Conservation (phyloP, 306 rosid species). For the Dryas alaskensis region DNA sequence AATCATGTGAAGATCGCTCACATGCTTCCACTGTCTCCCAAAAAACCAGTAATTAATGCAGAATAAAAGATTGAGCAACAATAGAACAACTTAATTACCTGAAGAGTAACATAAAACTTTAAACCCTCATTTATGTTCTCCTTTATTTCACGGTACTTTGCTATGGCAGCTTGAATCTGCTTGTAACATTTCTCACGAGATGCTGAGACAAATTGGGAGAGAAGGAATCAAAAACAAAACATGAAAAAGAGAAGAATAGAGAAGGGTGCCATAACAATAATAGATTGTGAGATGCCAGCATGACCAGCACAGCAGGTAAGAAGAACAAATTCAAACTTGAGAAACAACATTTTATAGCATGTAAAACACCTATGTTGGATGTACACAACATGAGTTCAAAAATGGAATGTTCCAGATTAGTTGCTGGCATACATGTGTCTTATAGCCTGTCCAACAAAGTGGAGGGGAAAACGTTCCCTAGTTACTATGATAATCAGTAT, state of each 20-base stretch:
- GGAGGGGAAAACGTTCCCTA: not conserved
- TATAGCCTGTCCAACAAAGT: not conserved
- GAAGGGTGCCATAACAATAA: not conserved
- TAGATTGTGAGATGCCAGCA: constrained; percentile 2
- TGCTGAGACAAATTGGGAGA: constrained; percentile 44
- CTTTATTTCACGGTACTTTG: constrained; percentile 83
- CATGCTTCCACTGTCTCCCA: not conserved
- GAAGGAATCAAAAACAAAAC: constrained; percentile 29
- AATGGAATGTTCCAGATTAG: not conserved
- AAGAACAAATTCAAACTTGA: not conserved
- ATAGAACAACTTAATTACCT: constrained; percentile 43
- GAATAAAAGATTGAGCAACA: not conserved
- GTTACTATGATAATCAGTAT: not conserved
- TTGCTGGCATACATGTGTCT: not conserved
- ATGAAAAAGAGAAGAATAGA: not conserved
- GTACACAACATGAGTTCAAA: not conserved
- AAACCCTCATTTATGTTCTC: constrained; percentile 93
- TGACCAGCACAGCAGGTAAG: constrained; percentile 1
- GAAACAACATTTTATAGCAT: not conserved
- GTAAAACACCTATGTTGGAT: not conserved
- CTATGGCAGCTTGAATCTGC: constrained; percentile 94
- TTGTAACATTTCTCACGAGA: constrained; percentile 91
- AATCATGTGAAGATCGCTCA: not conserved
- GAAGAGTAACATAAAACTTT: constrained; percentile 85
- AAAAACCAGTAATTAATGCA: too few relatives aligned